These are phyloP conservation scores for Zymoseptoria crescenta DNA, from an alignment of 2,329 filamentous ascomycete species.

Conservation along the genomic window DNA sequence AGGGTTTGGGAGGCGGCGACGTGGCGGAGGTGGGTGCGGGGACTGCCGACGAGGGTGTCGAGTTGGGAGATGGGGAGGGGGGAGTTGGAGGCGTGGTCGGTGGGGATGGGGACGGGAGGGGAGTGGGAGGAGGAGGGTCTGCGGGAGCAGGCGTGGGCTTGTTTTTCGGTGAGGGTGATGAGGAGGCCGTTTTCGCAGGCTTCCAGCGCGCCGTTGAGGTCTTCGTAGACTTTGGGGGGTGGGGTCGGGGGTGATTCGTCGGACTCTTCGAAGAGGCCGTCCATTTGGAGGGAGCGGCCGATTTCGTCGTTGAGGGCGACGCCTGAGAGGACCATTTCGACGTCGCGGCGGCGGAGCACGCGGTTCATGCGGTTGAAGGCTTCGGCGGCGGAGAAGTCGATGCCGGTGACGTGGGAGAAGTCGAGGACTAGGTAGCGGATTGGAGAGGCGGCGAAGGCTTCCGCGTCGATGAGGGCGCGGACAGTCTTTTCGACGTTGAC, in stretches of 20 bases:
- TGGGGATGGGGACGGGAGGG: constrained; percentile 27
- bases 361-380: constrained; percentile 90
- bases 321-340: constrained; percentile 75
- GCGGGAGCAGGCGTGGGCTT: constrained; percentile 12
- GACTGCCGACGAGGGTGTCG: constrained; percentile 54
- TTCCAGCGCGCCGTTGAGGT: constrained; percentile 88
- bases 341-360: constrained; percentile 66
- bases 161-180: constrained; percentile 37
- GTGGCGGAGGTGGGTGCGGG: constrained; percentile 68
- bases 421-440: constrained; percentile 89
- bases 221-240: constrained; percentile 62
- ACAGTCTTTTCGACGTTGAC: constrained; percentile 90
- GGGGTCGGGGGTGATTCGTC: constrained; percentile 53
- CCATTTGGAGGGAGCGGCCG: constrained; percentile 70
- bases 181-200: constrained; percentile 91
- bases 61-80: constrained; percentile 19
- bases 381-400: constrained; percentile 94
- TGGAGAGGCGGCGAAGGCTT: constrained; percentile 66
- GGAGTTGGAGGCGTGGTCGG: constrained; percentile 22
- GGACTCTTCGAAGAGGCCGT: constrained; percentile 69
- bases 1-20: constrained; percentile 71
- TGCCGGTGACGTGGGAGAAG: constrained; percentile 77
- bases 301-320: constrained; percentile 68
- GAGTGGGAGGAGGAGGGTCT: constrained; percentile 44
- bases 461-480: constrained; percentile 70